Base-by-base conservation (phyloP, 371 early-diverging fungal genomes). In the Mucor lusitanicus region DNA sequence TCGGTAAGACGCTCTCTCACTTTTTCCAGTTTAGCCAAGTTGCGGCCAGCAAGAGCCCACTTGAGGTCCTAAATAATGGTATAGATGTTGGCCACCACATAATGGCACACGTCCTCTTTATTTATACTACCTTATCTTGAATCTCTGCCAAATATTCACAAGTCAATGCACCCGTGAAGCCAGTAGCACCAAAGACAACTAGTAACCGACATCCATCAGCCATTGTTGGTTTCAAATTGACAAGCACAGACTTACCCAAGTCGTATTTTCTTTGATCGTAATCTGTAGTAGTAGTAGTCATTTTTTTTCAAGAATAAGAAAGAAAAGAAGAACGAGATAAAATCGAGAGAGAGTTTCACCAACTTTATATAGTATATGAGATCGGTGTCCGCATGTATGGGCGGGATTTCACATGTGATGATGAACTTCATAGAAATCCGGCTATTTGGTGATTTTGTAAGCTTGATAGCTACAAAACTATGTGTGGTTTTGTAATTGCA, bases 101-200 rank as follows among this genome's bases (percentile, higher is more conserved):
- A 59, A 25, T 28, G 13, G 21, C 21, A 11, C 27, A 56, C 27
- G 53, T 55, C n/a, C n/a, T n/a, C n/a, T n/a, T n/a, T n/a, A n/a
- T n/a, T n/a, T n/a, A n/a, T n/a, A n/a, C n/a, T n/a, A 74, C 77
- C 48, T 74, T 77, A 63, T 73, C 75, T 64, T 63, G 61, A 17
- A 65, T 50, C 40, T 73, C 69, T 30, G 65, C 71, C 28, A 69
- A 44, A 81, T 83, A 71, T 72, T 92, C 89, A 27, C 90, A 86
- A 6, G 93, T 87, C 32, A 88, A 80, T 39, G 79, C 72, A 11
- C 96, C 97, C 6, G 97, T 94, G 73, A 93, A 96, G 12, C 97
- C 93, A 17, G 91, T 90, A 23, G 93, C 96, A 15, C 98, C 98
- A 78, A 92, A 94, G 46, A 96, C 55, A 13, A 80, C 80, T 80